Evolutionary conservation across 129 eudicot genomes (phyloP), one percentile per base, ranked within the genome.

Genomic region (Smallanthus sonchifolius): DNA sequence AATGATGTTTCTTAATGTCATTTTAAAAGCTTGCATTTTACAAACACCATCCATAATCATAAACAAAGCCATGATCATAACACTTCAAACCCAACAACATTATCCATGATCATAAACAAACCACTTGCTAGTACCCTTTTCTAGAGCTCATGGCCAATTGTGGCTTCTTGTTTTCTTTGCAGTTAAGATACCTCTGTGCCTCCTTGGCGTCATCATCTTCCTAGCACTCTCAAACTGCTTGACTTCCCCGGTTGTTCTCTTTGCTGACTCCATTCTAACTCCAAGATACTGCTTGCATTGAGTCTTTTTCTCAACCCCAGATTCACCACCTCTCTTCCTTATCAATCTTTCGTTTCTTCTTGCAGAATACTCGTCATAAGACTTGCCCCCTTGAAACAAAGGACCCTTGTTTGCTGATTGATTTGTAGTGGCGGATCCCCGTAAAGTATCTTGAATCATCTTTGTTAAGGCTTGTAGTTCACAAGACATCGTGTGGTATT

Each of bases 341-440:
- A 70, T 86, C 75, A 92, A 79, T 84, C 98, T 81, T 77, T 89
- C 98, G 24, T 89, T 89, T 40, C 98, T 86, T 77, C 81, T 89
- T 0, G 91, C 95, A 0, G 87, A 74, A 62, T 92, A 92, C 70
- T 82, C 90, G 13, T 92, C 96, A 52, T 92, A 92, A 9, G 89
- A 87, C 76, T 75, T 80, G 7, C 98, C 98, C 81, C 98, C 84
- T 77, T 92, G 85, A 11, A 92, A 92, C 65, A 87, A 7, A n/a
- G 91, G 89, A 36, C 81, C 74, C 73, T 68, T 67, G 45, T 72
- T 81, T n/a, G 19, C 36, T 37, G n/a, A 47, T 36, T 64, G 68
- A n/a, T 76, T 63, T 65, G 49, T 28, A 49, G 51, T 63, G 79
- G 44, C 32, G 49, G 83, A 65, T 28, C 75, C 76, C 78, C 52